These are phyloP conservation scores for Pulveroboletus sp. DNA, from an alignment of 768 basidiomycete species.

Conservation along the genomic window DNA sequence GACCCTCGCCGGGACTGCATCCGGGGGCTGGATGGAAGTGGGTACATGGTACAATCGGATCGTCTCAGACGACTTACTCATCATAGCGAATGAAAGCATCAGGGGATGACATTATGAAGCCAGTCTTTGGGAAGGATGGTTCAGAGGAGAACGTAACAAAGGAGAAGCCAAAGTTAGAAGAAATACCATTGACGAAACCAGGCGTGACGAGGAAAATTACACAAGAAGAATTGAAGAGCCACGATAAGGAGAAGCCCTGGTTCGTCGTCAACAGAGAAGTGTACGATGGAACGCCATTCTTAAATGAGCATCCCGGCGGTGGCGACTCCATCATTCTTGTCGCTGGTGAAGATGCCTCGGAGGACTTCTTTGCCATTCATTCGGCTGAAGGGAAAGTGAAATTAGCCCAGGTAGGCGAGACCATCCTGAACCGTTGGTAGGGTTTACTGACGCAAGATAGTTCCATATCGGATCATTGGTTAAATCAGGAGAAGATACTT, in stretches of 20 bases:
- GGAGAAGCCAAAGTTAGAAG: conserved; percentile 3
- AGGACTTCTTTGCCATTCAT: conserved; percentile 65
- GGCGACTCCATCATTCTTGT: conserved; percentile 51
- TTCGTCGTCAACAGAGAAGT: conserved; percentile 54
- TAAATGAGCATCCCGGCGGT: conserved; percentile 60
- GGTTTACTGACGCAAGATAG: conserved; percentile 13
- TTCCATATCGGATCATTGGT: conserved; percentile 52
- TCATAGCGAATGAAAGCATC: conserved; percentile 42
- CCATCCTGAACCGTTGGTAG: neutral
- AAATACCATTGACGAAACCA: conserved; percentile 44
- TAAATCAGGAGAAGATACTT: neutral
- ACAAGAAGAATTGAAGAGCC: conserved; percentile 39
- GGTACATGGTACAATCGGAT: neutral
- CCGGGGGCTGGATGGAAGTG: conserved; percentile 67
- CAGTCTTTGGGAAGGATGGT: conserved; percentile 30
- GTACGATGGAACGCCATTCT: conserved; percentile 50
- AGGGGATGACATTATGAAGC: conserved; percentile 43
- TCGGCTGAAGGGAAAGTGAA: conserved; percentile 46
- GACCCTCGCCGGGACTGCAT: conserved; percentile 44
- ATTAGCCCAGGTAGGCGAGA: conserved; percentile 36
- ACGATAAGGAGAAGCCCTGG: conserved; percentile 40
- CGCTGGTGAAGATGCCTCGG: conserved; percentile 59
- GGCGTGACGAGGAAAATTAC: conserved; percentile 45
- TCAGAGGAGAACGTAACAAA: conserved; percentile 1
- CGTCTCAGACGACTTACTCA: neutral